A percentile compares a stretch with the other conserved stretches of the same genome.
Evolutionary conservation across 495 filamentous ascomycete genomes (phyloP).

Genomic region (Pyrenula massariospora): DNA sequence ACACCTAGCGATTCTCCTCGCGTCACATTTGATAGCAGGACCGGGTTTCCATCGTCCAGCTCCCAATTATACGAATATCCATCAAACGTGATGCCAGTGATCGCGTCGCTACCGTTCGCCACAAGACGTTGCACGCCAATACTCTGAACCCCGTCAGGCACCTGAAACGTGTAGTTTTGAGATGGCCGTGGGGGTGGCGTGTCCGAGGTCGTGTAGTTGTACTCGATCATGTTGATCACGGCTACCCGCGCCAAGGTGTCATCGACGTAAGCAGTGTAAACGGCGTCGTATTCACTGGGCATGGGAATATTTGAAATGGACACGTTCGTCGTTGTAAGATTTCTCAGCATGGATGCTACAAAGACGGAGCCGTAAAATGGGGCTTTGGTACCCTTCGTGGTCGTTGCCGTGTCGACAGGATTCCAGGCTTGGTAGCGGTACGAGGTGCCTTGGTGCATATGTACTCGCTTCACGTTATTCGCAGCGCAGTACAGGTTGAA

Average conservation of each 20-base stretch:
- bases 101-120: constrained; percentile 54
- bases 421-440: constrained; percentile 52
- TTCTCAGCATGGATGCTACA: constrained; percentile 43
- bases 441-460: constrained; percentile 58
- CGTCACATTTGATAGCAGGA: constrained; percentile 45
- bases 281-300: constrained; percentile 30
- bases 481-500: constrained; percentile 50
- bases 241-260: constrained; percentile 33
- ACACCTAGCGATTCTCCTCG: constrained; percentile 36
- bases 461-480: constrained; percentile 43
- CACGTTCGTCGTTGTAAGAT: constrained; percentile 14
- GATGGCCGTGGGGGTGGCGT: constrained; percentile 17
- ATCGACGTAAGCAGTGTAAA: constrained; percentile 47
- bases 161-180: constrained; percentile 32
- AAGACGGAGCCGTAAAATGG: constrained; percentile 58
- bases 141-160: constrained; percentile 12
- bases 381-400: constrained; percentile 46
- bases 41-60: constrained; percentile 40
- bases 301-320: constrained; percentile 32
- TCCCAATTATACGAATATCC: constrained; percentile 55
- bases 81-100: constrained; percentile 49
- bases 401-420: constrained; percentile 39
- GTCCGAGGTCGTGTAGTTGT: constrained; percentile 38
- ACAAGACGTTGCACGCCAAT: constrained; percentile 33
- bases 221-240: constrained; percentile 46